phyloP scores from a whole-genome alignment of 371 early-diverging fungal genomes.

The Apophysomyces sp. region DNA sequence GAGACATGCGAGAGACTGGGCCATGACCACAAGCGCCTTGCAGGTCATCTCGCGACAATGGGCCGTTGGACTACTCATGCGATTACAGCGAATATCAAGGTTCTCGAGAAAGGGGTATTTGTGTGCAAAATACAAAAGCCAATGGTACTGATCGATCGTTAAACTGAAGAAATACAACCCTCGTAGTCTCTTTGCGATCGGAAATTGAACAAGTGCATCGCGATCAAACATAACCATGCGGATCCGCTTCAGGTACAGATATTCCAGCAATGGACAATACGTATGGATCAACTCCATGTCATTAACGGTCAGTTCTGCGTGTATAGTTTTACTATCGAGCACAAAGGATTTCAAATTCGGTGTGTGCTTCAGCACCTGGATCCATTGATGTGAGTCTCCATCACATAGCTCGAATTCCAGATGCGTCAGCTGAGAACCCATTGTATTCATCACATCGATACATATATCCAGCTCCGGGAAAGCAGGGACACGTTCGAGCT shows the following conservation, averaged over 20 bases:
- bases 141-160: background rate
- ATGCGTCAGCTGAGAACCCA: too few species aligned
- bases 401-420: too few species aligned
- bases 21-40: conserved; percentile 5
- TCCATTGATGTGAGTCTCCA: too few species aligned
- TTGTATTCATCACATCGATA: too few species aligned
- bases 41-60: background rate
- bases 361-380: background rate
- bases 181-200: background rate
- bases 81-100: background rate
- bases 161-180: background rate
- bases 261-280: background rate
- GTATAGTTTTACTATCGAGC: background rate
- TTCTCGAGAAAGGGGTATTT: background rate
- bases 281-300: background rate
- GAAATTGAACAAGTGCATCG: background rate
- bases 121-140: background rate
- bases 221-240: background rate
- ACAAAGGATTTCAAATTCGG: background rate
- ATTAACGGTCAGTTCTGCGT: background rate
- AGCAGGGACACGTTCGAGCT: too few species aligned
- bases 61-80: background rate
- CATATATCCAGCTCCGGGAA: too few species aligned
- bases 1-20: conserved; percentile 10
- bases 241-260: background rate